Conservation (phyloP, 192 early-diverging fungal species). For the Gonapodya prolifera region DNA sequence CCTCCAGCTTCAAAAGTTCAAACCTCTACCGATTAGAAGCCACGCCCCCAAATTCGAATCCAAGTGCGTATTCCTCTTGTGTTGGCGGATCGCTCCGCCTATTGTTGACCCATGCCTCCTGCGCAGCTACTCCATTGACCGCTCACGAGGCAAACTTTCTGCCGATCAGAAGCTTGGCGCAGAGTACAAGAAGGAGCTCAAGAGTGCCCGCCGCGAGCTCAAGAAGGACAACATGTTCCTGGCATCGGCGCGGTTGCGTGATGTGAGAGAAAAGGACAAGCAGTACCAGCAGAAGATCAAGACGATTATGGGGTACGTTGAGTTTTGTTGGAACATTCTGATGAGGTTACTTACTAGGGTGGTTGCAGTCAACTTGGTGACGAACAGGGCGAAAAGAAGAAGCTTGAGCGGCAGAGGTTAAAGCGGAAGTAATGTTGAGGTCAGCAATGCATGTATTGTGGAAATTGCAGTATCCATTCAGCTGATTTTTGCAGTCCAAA, state of each 20-base stretch:
- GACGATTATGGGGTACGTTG: slow-evolving; percentile 64
- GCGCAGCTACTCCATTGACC: slow-evolving; percentile 69
- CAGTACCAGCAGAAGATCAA: slow-evolving; percentile 85
- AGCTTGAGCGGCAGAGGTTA: background rate
- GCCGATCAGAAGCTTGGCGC: slow-evolving; percentile 62
- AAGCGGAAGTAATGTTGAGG: too few relatives aligned
- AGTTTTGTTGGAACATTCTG: background rate
- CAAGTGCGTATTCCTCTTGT: slow-evolving; percentile 16
- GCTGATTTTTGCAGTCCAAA: too few relatives aligned
- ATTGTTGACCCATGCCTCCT: background rate
- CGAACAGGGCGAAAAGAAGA: slow-evolving; percentile 9
- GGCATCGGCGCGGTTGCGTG: slow-evolving; percentile 51
- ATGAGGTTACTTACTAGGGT: background rate
- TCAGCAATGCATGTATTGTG: too few relatives aligned
- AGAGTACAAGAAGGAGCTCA: slow-evolving; percentile 83
- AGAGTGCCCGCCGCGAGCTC: slow-evolving; percentile 89
- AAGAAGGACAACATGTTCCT: slow-evolving; percentile 88
- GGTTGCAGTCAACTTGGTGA: slow-evolving; percentile 3
- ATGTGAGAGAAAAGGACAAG: slow-evolving; percentile 63
- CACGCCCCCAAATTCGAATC: slow-evolving; percentile 86
- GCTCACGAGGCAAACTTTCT: slow-evolving; percentile 58
- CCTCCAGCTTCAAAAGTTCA: slow-evolving; percentile 69
- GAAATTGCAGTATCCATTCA: too few relatives aligned
- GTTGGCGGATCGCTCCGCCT: background rate
- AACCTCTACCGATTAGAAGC: slow-evolving; percentile 73